Base-by-base conservation (phyloP, 768 basidiomycete species). In the Pleurotus djamor region DNA sequence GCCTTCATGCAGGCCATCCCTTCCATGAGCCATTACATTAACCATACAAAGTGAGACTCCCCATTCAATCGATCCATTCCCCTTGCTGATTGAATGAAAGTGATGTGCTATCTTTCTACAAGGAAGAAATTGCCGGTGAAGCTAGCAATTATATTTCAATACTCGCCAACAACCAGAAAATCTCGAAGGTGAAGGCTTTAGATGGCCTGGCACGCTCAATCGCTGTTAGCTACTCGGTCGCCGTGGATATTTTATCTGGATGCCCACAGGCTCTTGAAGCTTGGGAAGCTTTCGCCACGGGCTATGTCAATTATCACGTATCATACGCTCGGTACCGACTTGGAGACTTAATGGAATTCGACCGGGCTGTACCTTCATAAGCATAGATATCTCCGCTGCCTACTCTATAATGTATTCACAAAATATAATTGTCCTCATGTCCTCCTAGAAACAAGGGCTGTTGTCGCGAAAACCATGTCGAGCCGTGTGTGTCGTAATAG, bases 71-170 rank as follows among this genome's bases (percentile, higher is more conserved):
- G 38, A n/a, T 41, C 10, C 10, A 10, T n/a, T 41, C 38, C 38
- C 10, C n/a, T n/a, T 41, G 38, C 38, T 41, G 38, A 41, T n/a
- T 41, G 1, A 41, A 10, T n/a, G 56, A 33, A 17, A 57, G 43
- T 36, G 56, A 57, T 48, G 36, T 57, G 2, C 43, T 57, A 28
- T 57, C 56, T 41, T 34, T 57, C 13, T 57, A 57, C 28, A 57
- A 57, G 6, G 56, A 57, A 47, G 56, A 57, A 36, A 41, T 57
- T 6, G 56, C 56, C 0, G 56, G 43, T 13, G 56, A 57, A 34
- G 56, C 38, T 14, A 28, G 33, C 44, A 57, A 57, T 47, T 57
- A 33, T 48, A 44, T 57, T 2, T 41, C 38, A 21, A 57, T 57
- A 41, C 38, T 56, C 14, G 54, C 54, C 8, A 17, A 14, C 6